Percentiles rank a stretch among this genome's conserved stretches.
phyloP scores from a whole-genome alignment of 768 basidiomycete genomes.

The Cystofilobasidium macerans region DNA sequence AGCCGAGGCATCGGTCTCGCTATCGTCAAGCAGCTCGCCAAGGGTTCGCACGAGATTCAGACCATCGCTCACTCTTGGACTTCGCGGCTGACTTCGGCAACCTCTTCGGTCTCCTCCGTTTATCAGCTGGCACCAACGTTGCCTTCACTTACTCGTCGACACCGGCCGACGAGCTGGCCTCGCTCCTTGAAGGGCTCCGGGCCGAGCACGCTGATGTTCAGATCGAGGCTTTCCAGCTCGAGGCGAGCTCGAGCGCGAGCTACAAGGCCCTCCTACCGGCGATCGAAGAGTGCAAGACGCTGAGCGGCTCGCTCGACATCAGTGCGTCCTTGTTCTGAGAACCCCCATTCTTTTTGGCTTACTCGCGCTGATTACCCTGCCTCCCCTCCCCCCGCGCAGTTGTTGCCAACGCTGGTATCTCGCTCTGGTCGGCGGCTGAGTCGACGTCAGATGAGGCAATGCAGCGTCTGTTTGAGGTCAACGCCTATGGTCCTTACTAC shows the following conservation, averaged over 20 bases:
- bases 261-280: slow-evolving; percentile 4
- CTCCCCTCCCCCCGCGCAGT: not conserved
- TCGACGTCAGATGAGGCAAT: slow-evolving; percentile 31
- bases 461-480: slow-evolving; percentile 27
- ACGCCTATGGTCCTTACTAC: slow-evolving; percentile 35
- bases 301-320: slow-evolving; percentile 9
- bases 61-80: not conserved
- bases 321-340: not conserved
- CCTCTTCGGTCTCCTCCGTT: not conserved
- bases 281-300: not conserved
- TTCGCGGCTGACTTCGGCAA: not conserved
- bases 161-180: slow-evolving; percentile 29
- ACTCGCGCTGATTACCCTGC: not conserved
- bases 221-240: slow-evolving; percentile 34
- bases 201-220: slow-evolving; percentile 30
- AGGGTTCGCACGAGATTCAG: slow-evolving; percentile 28
- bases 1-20: slow-evolving; percentile 34
- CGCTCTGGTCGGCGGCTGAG: slow-evolving; percentile 30
- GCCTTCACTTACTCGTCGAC: slow-evolving; percentile 35
- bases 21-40: slow-evolving; percentile 31
- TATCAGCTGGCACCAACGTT: slow-evolving; percentile 33
- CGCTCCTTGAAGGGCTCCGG: slow-evolving; percentile 25
- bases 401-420: slow-evolving; percentile 28
- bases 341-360: not conserved
- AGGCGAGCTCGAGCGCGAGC: not conserved